phyloP scores from a whole-genome alignment of 1,284 basidiomycete genomes.

The Anthracocystis panici-leucophaei region DNA sequence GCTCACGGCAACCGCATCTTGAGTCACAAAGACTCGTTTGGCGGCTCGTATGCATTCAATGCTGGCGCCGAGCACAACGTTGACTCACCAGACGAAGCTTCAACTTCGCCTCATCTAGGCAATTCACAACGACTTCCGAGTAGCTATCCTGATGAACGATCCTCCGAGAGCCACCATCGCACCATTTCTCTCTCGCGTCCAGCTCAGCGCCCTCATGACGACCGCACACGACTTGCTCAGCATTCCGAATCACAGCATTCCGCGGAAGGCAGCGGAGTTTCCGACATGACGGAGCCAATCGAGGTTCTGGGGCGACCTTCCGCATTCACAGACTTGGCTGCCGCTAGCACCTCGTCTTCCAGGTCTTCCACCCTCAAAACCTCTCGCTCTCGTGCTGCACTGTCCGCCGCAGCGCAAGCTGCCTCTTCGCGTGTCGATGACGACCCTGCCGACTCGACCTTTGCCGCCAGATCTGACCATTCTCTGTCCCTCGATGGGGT shows the following conservation, averaged over 20 bases:
- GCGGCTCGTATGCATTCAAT: slow-evolving; percentile 34
- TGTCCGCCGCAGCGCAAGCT: slow-evolving; percentile 32
- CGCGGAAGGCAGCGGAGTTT: slow-evolving; percentile 3
- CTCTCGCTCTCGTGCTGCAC: slow-evolving; percentile 23
- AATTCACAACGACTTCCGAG: slow-evolving; percentile 5
- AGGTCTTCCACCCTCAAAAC: slow-evolving; percentile 7
- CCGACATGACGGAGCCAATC: slow-evolving; percentile 33
- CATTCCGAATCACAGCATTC: not conserved
- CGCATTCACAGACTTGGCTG: slow-evolving; percentile 6
- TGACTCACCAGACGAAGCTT: slow-evolving; percentile 25
- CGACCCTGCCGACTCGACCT: slow-evolving; percentile 30
- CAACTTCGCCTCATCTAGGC: not conserved
- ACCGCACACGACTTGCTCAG: not conserved
- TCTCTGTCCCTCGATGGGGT: slow-evolving; percentile 9
- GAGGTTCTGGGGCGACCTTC: slow-evolving; percentile 36
- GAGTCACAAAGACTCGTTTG: slow-evolving; percentile 52
- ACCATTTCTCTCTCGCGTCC: slow-evolving; percentile 23
- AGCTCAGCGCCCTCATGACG: slow-evolving; percentile 11
- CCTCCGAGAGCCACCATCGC: slow-evolving; percentile 26
- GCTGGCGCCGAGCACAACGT: slow-evolving; percentile 13
- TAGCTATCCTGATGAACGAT: not conserved
- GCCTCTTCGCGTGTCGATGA: not conserved
- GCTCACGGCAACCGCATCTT: slow-evolving; percentile 25
- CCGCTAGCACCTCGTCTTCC: not conserved
- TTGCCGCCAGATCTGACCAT: slow-evolving; percentile 23